A percentile compares a stretch with the other conserved stretches of the same genome.
Evolutionary conservation across 176 grass and related monocot genomes (phyloP).

Genomic region (Avena sativa): DNA sequence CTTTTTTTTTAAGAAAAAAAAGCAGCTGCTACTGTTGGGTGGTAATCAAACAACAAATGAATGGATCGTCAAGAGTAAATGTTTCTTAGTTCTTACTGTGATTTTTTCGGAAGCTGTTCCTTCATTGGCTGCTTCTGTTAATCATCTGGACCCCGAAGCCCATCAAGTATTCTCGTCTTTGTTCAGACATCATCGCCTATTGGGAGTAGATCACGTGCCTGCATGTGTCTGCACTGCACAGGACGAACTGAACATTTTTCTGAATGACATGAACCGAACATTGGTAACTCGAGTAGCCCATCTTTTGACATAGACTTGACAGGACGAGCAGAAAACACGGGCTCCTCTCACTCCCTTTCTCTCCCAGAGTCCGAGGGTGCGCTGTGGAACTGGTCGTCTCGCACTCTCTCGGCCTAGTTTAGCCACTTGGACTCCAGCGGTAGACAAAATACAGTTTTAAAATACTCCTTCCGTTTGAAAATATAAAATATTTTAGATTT

Average conservation of each 20-base stretch:
- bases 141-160: no score
- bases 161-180: slow-evolving; percentile 1
- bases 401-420: neutral
- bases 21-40: neutral
- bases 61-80: neutral
- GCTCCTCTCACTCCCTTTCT: neutral
- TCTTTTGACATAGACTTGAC: slow-evolving; percentile 53
- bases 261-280: slow-evolving; percentile 28
- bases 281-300: slow-evolving; percentile 23
- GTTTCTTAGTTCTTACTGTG: no score
- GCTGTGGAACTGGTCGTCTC: neutral
- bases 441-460: neutral
- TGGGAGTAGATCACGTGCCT: neutral
- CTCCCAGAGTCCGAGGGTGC: neutral
- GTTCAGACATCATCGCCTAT: neutral
- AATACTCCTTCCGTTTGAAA: no score
- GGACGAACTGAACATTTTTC: slow-evolving; percentile 18
- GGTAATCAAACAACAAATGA: neutral
- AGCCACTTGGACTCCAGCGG: neutral
- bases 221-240: slow-evolving; percentile 22
- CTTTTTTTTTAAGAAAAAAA: no score
- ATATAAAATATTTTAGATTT: no score
- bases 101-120: no score
- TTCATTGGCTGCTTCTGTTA: no score
- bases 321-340: slow-evolving; percentile 49